Conservation (phyloP, 2,329 filamentous ascomycete species). For the Plenodomus biglobosus region DNA sequence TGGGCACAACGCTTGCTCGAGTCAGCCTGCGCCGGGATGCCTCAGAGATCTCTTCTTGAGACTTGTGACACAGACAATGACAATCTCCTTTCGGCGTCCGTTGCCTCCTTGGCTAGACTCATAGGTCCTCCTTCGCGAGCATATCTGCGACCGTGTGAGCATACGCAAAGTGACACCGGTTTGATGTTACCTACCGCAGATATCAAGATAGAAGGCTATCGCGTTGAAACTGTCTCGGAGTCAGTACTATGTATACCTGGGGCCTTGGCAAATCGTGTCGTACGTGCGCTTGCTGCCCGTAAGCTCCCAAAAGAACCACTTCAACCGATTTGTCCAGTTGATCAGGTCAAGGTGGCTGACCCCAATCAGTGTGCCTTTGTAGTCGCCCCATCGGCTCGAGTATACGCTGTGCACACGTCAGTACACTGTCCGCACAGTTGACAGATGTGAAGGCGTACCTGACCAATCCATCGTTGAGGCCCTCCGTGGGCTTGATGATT, state of each 20-base stretch:
- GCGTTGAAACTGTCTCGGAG: conserved; percentile 61
- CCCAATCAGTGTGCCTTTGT: conserved; percentile 64
- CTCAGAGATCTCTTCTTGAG: too few relatives aligned
- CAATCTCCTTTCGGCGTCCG: too few relatives aligned
- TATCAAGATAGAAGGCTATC: conserved; percentile 64
- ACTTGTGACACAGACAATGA: too few relatives aligned
- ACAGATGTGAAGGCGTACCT: conserved; percentile 41
- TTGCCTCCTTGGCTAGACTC: too few relatives aligned
- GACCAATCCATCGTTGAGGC: conserved; percentile 64
- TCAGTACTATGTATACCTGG: conserved; percentile 8
- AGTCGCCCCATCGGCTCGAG: conserved; percentile 63
- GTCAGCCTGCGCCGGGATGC: too few relatives aligned
- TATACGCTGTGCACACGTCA: conserved; percentile 47
- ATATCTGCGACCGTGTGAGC: conserved; percentile 31
- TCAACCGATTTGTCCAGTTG: conserved; percentile 65
- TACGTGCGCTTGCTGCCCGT: conserved; percentile 59
- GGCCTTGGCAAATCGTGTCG: neutral
- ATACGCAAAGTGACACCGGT: neutral
- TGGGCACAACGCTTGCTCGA: too few relatives aligned
- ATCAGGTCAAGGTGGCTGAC: conserved; percentile 67
- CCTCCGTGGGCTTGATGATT: conserved; percentile 58
- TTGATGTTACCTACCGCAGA: conserved; percentile 55
- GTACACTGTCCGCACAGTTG: neutral
- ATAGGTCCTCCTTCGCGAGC: conserved; percentile 43
- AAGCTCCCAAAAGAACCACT: conserved; percentile 60